Conservation (phyloP, 75 land plant species). For the Picea sitchensis region DNA sequence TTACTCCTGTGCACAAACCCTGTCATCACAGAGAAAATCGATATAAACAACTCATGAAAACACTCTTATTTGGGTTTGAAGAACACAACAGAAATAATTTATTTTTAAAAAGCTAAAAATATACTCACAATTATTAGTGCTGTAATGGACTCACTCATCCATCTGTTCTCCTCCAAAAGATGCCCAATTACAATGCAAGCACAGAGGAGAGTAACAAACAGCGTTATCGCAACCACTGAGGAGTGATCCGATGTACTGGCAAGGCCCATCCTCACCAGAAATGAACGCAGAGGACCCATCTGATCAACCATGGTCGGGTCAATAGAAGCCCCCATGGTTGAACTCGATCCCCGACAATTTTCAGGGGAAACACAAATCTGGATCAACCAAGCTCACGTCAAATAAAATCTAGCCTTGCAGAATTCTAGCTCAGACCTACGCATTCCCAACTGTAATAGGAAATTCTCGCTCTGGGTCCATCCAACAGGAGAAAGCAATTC, state of each 20-base stretch:
- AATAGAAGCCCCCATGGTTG: conserved; percentile 1
- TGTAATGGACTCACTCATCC: conserved; percentile 74
- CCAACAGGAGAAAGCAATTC: too few species aligned
- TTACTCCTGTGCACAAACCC: conserved; percentile 66
- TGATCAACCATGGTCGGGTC: conserved; percentile 9
- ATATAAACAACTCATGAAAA: background rate
- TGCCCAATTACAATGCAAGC: conserved; percentile 70
- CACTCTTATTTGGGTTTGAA: background rate
- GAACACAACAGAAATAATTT: background rate
- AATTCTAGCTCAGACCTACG: too few species aligned
- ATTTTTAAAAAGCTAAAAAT: background rate
- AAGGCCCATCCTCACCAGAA: conserved; percentile 13
- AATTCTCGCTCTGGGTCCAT: too few species aligned
- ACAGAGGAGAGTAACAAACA: conserved; percentile 62
- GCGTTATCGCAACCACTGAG: conserved; percentile 48
- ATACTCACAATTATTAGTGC: conserved; percentile 50
- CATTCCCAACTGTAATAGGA: too few species aligned
- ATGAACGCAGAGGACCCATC: conserved; percentile 10
- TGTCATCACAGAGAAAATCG: conserved; percentile 21
- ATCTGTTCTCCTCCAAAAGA: conserved; percentile 57
- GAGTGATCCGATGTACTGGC: conserved; percentile 27
- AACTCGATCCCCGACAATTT: too few species aligned
- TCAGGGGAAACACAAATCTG: too few species aligned
- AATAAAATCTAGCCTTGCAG: too few species aligned
- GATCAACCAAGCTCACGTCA: too few species aligned